phyloP scores from a whole-genome alignment of 2,329 filamentous ascomycete genomes.

The Amesomyces nigricolor region DNA sequence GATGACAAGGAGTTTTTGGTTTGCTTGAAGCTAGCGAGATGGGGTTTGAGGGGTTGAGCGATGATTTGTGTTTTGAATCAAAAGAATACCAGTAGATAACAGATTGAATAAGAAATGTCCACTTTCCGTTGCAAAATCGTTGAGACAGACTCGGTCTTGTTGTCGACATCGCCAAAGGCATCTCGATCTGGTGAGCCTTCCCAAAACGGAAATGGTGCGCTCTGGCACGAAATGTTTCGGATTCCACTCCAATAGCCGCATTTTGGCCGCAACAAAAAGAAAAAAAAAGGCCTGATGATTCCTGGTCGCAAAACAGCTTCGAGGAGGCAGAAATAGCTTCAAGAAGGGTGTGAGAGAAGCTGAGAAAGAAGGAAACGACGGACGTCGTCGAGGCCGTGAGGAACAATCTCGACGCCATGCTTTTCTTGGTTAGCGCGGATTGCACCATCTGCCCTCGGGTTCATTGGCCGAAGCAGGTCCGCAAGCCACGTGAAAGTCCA shows the following conservation, averaged over 20 bases:
- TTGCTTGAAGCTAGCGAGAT: background rate
- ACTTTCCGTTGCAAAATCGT: background rate
- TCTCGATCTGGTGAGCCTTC: constrained; percentile 1
- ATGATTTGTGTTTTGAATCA: background rate
- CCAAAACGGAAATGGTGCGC: constrained; percentile 10
- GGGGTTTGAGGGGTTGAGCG: background rate
- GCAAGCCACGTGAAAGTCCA: background rate
- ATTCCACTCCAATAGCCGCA: too few species aligned
- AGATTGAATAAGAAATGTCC: constrained; percentile 6
- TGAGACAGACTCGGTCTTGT: background rate
- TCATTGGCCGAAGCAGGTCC: background rate
- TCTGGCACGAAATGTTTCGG: too few species aligned
- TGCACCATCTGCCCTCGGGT: constrained; percentile 22
- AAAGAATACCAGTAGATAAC: background rate
- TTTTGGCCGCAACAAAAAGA: too few species aligned
- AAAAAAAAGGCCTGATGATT: background rate
- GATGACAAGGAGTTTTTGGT: background rate
- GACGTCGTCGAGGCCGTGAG: constrained; percentile 20
- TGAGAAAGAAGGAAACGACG: constrained; percentile 8
- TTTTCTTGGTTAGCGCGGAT: constrained; percentile 26
- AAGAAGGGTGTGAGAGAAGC: background rate
- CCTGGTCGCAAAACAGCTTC: too few species aligned
- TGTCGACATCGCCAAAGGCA: background rate
- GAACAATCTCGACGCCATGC: constrained; percentile 8
- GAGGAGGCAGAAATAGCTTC: background rate